Conservation (phyloP, 2,329 filamentous ascomycete species). For the Verticillium albo-atrum region DNA sequence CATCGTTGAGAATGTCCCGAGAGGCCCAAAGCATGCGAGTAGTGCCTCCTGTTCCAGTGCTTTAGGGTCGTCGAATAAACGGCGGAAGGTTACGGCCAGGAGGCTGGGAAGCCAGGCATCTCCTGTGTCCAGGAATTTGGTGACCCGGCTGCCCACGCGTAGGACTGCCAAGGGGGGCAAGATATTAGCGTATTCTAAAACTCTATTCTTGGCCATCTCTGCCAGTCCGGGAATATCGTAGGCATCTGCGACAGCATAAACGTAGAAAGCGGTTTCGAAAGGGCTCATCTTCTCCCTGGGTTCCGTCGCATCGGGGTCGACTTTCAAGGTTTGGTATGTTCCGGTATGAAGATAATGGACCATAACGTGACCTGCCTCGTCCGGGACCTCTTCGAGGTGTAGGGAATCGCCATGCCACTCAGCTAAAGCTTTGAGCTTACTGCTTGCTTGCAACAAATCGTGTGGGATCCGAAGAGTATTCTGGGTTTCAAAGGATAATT, state of each 20-base stretch:
- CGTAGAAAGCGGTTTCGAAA: not conserved
- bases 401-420: not conserved
- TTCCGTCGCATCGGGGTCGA: not conserved
- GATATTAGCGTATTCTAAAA: not conserved
- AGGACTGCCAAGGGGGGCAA: constrained; percentile 1
- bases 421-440: not conserved
- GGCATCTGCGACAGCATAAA: constrained; percentile 1
- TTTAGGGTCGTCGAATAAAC: not conserved
- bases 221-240: not conserved
- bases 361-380: constrained; percentile 3
- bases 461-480: no score
- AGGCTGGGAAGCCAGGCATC: constrained; percentile 3
- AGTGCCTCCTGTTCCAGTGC: not conserved
- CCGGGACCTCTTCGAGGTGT: not conserved
- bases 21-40: not conserved
- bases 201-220: not conserved
- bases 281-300: not conserved
- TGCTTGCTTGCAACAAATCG: not conserved
- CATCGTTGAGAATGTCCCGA: not conserved
- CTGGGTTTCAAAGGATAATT: no score
- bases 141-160: not conserved
- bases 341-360: constrained; percentile 6
- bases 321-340: constrained; percentile 2
- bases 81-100: not conserved
- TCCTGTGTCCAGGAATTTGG: not conserved